phyloP scores from a whole-genome alignment of 1,284 basidiomycete species.

The Xerocomus minutiporus region DNA sequence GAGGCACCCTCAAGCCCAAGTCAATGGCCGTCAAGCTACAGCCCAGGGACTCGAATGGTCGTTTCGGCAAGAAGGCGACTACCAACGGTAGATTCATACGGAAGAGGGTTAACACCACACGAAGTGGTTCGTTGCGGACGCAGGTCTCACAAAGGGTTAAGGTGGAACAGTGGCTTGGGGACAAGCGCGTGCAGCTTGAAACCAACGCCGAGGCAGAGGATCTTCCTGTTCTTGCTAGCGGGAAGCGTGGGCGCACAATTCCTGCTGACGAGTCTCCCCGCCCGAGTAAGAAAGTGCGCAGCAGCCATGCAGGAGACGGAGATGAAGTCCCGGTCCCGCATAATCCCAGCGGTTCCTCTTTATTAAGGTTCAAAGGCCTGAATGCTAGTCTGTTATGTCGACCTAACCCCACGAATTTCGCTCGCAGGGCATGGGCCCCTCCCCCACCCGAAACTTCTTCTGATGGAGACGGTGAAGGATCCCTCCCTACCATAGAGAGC shows the following conservation, averaged over 20 bases:
- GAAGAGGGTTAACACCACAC: slow-evolving; percentile 32
- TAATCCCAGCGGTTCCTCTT: slow-evolving; percentile 24
- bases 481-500: slow-evolving; percentile 42
- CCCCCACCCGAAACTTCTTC: slow-evolving; percentile 26
- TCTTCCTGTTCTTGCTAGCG: slow-evolving; percentile 8
- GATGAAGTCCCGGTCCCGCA: slow-evolving; percentile 31
- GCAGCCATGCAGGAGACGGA: slow-evolving; percentile 20
- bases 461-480: slow-evolving; percentile 35
- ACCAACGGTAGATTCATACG: slow-evolving; percentile 49
- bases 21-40: slow-evolving; percentile 47
- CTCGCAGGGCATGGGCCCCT: slow-evolving; percentile 38
- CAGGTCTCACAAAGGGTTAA: slow-evolving; percentile 40
- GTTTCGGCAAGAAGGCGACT: slow-evolving; percentile 48
- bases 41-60: slow-evolving; percentile 45
- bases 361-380: slow-evolving; percentile 30
- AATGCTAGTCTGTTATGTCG: slow-evolving; percentile 33
- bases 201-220: slow-evolving; percentile 22
- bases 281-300: slow-evolving; percentile 27
- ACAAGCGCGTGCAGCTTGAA: slow-evolving; percentile 23
- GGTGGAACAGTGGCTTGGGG: slow-evolving; percentile 34
- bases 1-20: slow-evolving; percentile 37
- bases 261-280: slow-evolving; percentile 25
- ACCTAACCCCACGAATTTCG: slow-evolving; percentile 32
- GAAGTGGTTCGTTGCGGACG: slow-evolving; percentile 33
- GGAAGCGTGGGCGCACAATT: slow-evolving; percentile 25